phyloP scores from a whole-genome alignment of 2,329 filamentous ascomycete species.

The Penicillium sp. region DNA sequence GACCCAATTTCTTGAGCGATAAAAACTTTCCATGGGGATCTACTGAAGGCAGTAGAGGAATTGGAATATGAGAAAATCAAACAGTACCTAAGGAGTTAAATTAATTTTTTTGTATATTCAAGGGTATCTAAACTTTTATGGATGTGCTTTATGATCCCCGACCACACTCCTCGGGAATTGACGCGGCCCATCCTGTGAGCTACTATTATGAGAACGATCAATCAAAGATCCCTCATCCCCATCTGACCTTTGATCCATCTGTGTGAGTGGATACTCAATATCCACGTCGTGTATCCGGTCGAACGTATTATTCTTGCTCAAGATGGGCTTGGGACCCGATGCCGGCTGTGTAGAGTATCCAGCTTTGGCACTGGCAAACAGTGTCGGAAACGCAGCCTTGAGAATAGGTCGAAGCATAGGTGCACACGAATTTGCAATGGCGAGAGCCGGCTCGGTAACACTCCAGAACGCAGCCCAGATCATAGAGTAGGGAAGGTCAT shows the following conservation, averaged over 20 bases:
- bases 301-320: conserved; percentile 3
- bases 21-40: too few relatives aligned
- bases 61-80: neutral
- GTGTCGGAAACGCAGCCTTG: conserved; percentile 13
- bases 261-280: conserved; percentile 13
- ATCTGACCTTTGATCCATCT: neutral
- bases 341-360: conserved; percentile 1
- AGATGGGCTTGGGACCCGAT: neutral
- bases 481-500: conserved; percentile 24
- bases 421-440: conserved; percentile 23
- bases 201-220: conserved; percentile 7
- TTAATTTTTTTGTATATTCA: neutral
- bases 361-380: conserved; percentile 9
- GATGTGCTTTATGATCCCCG: neutral
- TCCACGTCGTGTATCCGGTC: conserved; percentile 9
- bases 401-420: conserved; percentile 26
- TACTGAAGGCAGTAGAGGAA: too few relatives aligned
- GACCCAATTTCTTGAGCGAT: too few relatives aligned
- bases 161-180: neutral
- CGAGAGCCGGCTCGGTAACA: conserved; percentile 26
- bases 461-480: conserved; percentile 27
- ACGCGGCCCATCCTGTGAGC: neutral
- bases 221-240: conserved; percentile 6
- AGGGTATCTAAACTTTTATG: neutral
- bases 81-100: neutral